Evolutionary conservation across 2,329 filamentous ascomycete species (phyloP), one percentile per base, ranked within the genome.

Genomic region (Xylariaceae sp.): DNA sequence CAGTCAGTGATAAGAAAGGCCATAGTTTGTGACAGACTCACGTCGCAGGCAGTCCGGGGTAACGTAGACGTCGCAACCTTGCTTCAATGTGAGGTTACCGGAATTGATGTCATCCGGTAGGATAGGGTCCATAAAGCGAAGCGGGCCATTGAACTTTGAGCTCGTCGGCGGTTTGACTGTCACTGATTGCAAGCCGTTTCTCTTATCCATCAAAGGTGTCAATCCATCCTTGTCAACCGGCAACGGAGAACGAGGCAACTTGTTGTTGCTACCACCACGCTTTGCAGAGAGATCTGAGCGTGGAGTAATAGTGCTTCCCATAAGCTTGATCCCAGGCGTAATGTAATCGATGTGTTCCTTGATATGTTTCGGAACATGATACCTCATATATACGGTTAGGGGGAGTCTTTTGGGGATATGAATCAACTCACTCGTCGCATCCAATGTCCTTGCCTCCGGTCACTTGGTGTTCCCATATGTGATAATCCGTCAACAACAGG

Each of bases 331-430:
- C 14, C 77, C 77, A 0, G 78, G 78, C 1, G 74, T 81, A 35
- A 82, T 73, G 60, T 80, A 81, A 63, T 82, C 78, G 45, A 82
- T 68, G 49, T 81, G 75, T 11, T 68, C 55, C 39, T 68, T 68
- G 12, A 81, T 55, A 38, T 72, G 60, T 27, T 67, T 66, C 1
- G 78, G 78, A 5, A 81, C 63, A 50, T 77, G 75, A 59, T 80
- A 79, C 49, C 59, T 63, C n/a, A n/a, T 77, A 76, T 46, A 54
- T 52, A 18, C 11, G 7, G 43, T 56, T 14, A 42, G 43, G 40
- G 2, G 27, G 19, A n/a, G 1, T 17, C 12, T 15, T 12, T 41
- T 5, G 12, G 5, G 35, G 6, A 11, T 1, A 12, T 0, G 11
- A 42, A 3, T 31, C 3, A 11, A 54, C 61, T 60, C 14, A 63